These are phyloP conservation scores for Pyricularia sp. DNA, from an alignment of 2,329 filamentous ascomycete genomes.

Conservation along the genomic window DNA sequence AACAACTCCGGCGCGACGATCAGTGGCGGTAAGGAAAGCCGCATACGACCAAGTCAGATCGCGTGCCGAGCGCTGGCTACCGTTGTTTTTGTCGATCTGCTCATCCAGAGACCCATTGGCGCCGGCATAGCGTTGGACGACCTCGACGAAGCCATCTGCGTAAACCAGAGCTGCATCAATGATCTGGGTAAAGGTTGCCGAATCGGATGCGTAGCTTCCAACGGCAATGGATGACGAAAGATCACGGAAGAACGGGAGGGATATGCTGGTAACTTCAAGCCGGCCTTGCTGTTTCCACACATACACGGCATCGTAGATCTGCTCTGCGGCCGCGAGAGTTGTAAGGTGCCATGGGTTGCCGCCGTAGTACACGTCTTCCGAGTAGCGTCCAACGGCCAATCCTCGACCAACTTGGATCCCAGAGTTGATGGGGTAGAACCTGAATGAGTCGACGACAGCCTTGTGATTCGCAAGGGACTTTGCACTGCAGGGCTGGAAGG, in stretches of 20 bases:
- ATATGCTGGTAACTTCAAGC: constrained; percentile 54
- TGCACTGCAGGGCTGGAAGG: constrained; percentile 71
- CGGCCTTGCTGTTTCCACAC: constrained; percentile 57
- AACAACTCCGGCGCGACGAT: constrained; percentile 43
- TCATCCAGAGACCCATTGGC: constrained; percentile 56
- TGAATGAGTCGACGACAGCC: constrained; percentile 65
- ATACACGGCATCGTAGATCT: constrained; percentile 67
- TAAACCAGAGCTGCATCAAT: constrained; percentile 47
- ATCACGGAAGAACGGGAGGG: constrained; percentile 63
- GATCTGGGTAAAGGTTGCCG: constrained; percentile 42
- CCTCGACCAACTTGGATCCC: constrained; percentile 51
- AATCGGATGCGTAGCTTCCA: constrained; percentile 50
- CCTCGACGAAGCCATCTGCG: constrained; percentile 50
- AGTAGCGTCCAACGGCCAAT: constrained; percentile 56
- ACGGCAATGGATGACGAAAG: constrained; percentile 45
- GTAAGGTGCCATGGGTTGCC: constrained; percentile 78
- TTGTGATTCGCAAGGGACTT: constrained; percentile 68
- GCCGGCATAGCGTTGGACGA: constrained; percentile 54
- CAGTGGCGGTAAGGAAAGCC: constrained; percentile 54
- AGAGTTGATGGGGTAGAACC: constrained; percentile 61
- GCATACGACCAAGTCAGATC: constrained; percentile 70
- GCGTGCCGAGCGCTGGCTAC: constrained; percentile 48
- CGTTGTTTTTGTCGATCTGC: constrained; percentile 50
- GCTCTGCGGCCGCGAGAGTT: constrained; percentile 70
- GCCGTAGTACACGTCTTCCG: constrained; percentile 65